Evolutionary conservation across 1,284 basidiomycete species (phyloP).

Genomic region (Leccinum solheimii): DNA sequence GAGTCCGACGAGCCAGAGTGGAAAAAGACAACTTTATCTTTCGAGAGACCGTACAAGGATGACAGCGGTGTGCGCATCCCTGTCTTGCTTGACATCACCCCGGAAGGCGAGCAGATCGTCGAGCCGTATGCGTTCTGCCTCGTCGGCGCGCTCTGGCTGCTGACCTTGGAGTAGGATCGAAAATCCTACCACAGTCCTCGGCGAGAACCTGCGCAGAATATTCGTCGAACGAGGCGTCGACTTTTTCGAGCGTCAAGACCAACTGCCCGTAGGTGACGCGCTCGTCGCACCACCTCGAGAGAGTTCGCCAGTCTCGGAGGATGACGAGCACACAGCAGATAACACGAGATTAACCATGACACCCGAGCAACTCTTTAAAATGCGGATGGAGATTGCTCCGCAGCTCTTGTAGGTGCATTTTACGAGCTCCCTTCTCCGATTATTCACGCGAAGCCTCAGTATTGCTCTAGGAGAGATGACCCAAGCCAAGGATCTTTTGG

Average conservation of each 20-base stretch:
- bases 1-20: conserved; percentile 46
- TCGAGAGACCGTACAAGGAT: conserved; percentile 78
- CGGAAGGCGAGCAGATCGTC: conserved; percentile 65
- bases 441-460: conserved; percentile 40
- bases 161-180: conserved; percentile 44
- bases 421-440: background rate
- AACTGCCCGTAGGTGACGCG: conserved; percentile 24
- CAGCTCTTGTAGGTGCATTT: conserved; percentile 61
- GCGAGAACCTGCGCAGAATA: conserved; percentile 65
- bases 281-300: conserved; percentile 27
- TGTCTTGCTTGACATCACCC: conserved; percentile 65
- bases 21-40: conserved; percentile 62
- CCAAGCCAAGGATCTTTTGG: conserved; percentile 67
- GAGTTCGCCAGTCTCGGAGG: conserved; percentile 28
- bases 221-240: conserved; percentile 70
- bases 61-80: conserved; percentile 63
- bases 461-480: conserved; percentile 76
- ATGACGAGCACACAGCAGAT: conserved; percentile 35
- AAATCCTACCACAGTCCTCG: conserved; percentile 53
- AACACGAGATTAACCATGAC: conserved; percentile 54
- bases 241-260: conserved; percentile 64
- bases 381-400: conserved; percentile 68
- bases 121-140: conserved; percentile 56
- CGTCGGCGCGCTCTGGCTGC: conserved; percentile 20
- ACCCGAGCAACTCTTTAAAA: conserved; percentile 68